phyloP scores from a whole-genome alignment of 805 yeast genomes.

The Candida michaelii region DNA sequence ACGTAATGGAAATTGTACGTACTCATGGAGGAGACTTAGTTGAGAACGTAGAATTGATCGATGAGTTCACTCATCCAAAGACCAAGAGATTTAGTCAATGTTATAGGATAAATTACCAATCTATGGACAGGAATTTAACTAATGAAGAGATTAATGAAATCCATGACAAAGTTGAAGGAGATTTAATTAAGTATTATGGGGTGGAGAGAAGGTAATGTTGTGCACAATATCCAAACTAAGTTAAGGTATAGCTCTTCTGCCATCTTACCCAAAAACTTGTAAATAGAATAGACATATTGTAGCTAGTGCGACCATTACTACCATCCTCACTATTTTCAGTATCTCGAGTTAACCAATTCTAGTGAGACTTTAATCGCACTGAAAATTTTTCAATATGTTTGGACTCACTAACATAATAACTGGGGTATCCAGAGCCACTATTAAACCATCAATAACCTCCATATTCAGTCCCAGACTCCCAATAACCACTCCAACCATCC shows the following conservation, averaged over 20 bases:
- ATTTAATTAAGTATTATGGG: slow-evolving; percentile 50
- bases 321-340: too few species aligned
- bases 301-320: too few species aligned
- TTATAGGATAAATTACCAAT: slow-evolving; percentile 88
- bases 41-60: slow-evolving; percentile 78
- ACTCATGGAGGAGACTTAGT: slow-evolving; percentile 82
- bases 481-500: neutral
- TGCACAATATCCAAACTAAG: too few species aligned
- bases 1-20: slow-evolving; percentile 90
- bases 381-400: slow-evolving; percentile 6
- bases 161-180: slow-evolving; percentile 63
- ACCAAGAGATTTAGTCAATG: slow-evolving; percentile 76
- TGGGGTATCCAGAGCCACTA: slow-evolving; percentile 1
- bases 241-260: too few species aligned
- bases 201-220: slow-evolving; percentile 59
- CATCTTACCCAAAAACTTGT: too few species aligned
- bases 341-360: too few species aligned
- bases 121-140: slow-evolving; percentile 91
- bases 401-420: slow-evolving; percentile 2
- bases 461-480: neutral
- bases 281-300: neutral
- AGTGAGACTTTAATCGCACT: too few species aligned
- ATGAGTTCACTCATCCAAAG: slow-evolving; percentile 84
- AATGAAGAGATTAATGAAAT: slow-evolving; percentile 78
- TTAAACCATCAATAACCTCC: neutral